Conservation (phyloP, 2,329 filamentous ascomycete species). For the Rhexocercosporidium sp. region DNA sequence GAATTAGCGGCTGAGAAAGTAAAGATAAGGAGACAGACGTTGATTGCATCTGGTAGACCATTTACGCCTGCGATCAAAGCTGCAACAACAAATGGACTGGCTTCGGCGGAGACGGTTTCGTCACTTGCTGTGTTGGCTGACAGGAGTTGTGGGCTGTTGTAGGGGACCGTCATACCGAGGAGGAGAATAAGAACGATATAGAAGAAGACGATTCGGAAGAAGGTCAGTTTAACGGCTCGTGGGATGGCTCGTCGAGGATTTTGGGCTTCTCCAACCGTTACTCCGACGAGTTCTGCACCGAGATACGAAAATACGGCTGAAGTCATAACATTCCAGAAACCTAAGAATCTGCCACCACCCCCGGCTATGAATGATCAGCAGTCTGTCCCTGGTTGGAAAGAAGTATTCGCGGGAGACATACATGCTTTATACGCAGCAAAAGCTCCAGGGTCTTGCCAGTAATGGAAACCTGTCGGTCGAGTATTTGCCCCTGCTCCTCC, state of each 20-base stretch:
- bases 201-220: slow-evolving; percentile 67
- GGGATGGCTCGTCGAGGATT: slow-evolving; percentile 70
- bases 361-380: slow-evolving; percentile 36
- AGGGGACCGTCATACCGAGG: slow-evolving; percentile 67
- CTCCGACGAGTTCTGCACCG: slow-evolving; percentile 65
- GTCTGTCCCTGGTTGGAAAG: neutral
- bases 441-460: slow-evolving; percentile 53
- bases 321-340: slow-evolving; percentile 56
- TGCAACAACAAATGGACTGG: slow-evolving; percentile 58
- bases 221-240: slow-evolving; percentile 65
- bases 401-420: slow-evolving; percentile 17
- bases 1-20: slow-evolving; percentile 67
- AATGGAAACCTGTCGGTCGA: slow-evolving; percentile 53
- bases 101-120: slow-evolving; percentile 54
- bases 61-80: slow-evolving; percentile 69
- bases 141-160: slow-evolving; percentile 63
- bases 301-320: slow-evolving; percentile 67
- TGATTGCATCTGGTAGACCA: slow-evolving; percentile 69
- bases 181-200: slow-evolving; percentile 66
- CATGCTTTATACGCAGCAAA: slow-evolving; percentile 43
- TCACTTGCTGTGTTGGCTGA: slow-evolving; percentile 52
- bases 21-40: slow-evolving; percentile 71
- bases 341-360: slow-evolving; percentile 58
- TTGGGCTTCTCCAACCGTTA: slow-evolving; percentile 66
- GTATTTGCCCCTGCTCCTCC: slow-evolving; percentile 66